Conservation (phyloP, 352 stramenopile species). For the Phytophthora fragariaefolia region DNA sequence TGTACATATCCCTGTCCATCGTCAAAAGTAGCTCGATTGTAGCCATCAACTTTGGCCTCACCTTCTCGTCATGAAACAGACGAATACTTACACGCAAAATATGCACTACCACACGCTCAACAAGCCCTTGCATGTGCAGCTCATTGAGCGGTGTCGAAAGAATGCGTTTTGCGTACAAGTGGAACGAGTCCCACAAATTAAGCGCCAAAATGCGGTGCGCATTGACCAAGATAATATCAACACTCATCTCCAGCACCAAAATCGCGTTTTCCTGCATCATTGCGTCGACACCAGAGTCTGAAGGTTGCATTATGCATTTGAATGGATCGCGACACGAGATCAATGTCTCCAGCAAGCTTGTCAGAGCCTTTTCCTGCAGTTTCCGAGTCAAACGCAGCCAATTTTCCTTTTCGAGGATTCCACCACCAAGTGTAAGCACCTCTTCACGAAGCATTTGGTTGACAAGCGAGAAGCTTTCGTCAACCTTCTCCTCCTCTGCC, state of each 20-base stretch:
- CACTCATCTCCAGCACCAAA: constrained; percentile 83
- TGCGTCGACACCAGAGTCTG: constrained; percentile 59
- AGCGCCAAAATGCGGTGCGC: constrained; percentile 76
- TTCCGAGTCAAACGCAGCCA: constrained; percentile 86
- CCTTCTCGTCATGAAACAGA: constrained; percentile 85
- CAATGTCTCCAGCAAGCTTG: constrained; percentile 76
- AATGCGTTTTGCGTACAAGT: constrained; percentile 80
- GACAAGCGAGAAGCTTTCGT: constrained; percentile 82
- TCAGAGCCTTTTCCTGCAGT: constrained; percentile 66
- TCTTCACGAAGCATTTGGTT: constrained; percentile 82
- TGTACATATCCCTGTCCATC: constrained; percentile 86
- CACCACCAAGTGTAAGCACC: constrained; percentile 71
- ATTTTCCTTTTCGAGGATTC: constrained; percentile 86
- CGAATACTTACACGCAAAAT: constrained; percentile 88
- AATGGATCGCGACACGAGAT: constrained; percentile 79
- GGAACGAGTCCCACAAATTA: constrained; percentile 82
- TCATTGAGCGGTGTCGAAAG: constrained; percentile 78
- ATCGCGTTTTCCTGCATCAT: constrained; percentile 93
- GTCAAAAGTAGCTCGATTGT: constrained; percentile 76
- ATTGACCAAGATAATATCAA: constrained; percentile 88
- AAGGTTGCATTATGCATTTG: constrained; percentile 74
- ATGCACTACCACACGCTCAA: constrained; percentile 87
- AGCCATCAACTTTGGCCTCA: constrained; percentile 82
- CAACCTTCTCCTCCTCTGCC: constrained; percentile 82
- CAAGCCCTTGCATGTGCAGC: constrained; percentile 76